These are phyloP conservation scores for Bonia amplexicaulis DNA, from an alignment of 176 grass and related monocot species.

Conservation along the genomic window DNA sequence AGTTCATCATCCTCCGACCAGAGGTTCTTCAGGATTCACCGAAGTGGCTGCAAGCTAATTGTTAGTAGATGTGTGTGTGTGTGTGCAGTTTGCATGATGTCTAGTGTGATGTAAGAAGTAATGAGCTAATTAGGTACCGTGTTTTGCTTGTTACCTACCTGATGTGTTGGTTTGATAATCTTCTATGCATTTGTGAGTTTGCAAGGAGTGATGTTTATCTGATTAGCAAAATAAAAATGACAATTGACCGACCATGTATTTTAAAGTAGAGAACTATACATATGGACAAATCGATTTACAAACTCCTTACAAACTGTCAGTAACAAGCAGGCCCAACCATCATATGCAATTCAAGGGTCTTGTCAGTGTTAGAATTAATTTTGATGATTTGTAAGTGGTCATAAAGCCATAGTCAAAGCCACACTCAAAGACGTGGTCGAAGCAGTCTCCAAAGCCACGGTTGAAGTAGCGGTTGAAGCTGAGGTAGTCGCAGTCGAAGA, in stretches of 20 bases:
- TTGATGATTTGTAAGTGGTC: too few species aligned
- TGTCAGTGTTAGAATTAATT: too few species aligned
- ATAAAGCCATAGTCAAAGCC: too few species aligned
- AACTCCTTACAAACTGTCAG: too few species aligned
- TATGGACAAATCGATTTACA: background rate
- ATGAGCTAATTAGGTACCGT: background rate
- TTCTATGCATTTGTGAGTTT: background rate
- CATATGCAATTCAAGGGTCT: too few species aligned
- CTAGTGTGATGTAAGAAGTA: conserved; percentile 13
- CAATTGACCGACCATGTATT: background rate
- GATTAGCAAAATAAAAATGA: background rate
- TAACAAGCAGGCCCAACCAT: too few species aligned
- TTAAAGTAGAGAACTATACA: background rate
- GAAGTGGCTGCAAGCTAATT: conserved; percentile 21
- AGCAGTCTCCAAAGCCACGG: too few species aligned
- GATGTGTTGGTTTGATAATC: background rate
- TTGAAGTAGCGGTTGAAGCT: too few species aligned
- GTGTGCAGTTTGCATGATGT: background rate
- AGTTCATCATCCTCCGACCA: background rate
- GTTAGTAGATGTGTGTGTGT: background rate
- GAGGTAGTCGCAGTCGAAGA: too few species aligned
- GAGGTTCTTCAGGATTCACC: background rate
- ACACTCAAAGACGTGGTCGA: too few species aligned
- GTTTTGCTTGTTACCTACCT: background rate
- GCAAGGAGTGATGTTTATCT: background rate